These are phyloP conservation scores for Citrus glauca DNA, from an alignment of 345 rosid species.

Conservation along the genomic window DNA sequence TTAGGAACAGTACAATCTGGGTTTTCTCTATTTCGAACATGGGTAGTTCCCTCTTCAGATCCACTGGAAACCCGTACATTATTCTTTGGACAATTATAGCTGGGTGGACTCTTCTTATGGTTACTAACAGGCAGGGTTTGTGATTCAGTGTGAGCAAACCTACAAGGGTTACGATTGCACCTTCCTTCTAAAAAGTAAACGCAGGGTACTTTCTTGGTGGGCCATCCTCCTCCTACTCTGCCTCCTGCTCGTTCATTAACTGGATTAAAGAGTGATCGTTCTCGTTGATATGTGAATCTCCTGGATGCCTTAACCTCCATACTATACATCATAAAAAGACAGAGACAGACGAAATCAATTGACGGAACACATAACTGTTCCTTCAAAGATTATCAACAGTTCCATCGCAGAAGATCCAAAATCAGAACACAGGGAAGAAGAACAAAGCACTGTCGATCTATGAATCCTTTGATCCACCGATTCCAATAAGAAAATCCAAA, in stretches of 20 bases:
- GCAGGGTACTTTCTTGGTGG: conserved; percentile 6
- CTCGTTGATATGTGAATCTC: neutral
- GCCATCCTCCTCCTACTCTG: neutral
- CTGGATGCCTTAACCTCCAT: neutral
- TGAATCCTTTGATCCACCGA: neutral
- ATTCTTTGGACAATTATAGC: neutral
- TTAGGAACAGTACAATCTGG: neutral
- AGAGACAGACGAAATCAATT: neutral
- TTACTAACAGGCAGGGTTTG: neutral
- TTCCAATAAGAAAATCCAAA: neutral
- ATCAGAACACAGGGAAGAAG: neutral
- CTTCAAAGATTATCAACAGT: neutral
- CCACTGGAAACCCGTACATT: neutral
- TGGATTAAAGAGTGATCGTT: neutral
- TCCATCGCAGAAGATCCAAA: neutral
- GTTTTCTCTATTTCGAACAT: neutral
- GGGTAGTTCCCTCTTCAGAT: neutral
- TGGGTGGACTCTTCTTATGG: neutral
- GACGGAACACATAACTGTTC: neutral
- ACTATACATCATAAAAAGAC: neutral
- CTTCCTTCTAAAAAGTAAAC: conserved; percentile 14
- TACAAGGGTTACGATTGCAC: conserved; percentile 36
- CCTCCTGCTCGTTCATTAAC: neutral
- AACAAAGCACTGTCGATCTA: neutral
- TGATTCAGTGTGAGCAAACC: conserved; percentile 8